Evolutionary conservation across 108 stramenopile genomes (phyloP).

Genomic region (Cyclotella atomus): DNA sequence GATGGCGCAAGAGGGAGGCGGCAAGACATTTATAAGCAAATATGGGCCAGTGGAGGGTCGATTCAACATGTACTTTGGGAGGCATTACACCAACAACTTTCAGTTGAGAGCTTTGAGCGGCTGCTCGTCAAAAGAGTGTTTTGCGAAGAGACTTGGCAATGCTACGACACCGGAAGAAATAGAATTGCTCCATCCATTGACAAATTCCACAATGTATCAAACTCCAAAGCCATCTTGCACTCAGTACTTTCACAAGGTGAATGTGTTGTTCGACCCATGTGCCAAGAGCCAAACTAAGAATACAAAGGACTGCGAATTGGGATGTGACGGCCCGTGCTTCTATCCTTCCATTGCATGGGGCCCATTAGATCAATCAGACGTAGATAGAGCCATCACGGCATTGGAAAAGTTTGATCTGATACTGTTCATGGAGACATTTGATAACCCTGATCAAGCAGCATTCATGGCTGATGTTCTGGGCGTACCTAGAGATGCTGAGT

Average conservation of each 20-base stretch:
- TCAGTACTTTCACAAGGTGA: conserved; percentile 11
- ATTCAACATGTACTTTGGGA: conserved; percentile 16
- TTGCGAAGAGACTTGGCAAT: conserved; percentile 2
- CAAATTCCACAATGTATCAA: not conserved
- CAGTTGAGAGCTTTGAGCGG: conserved; percentile 37
- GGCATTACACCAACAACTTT: conserved; percentile 35
- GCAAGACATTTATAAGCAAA: not conserved
- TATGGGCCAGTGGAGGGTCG: conserved; percentile 1
- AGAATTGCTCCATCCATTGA: conserved; percentile 11
- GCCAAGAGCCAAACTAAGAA: not conserved
- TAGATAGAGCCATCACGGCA: conserved; percentile 15
- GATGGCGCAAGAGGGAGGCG: conserved; percentile 19
- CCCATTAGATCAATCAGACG: conserved; percentile 9
- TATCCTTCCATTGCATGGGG: conserved; percentile 34
- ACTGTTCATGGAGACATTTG: conserved; percentile 27
- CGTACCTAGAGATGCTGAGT: conserved; percentile 33
- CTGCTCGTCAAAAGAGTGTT: conserved; percentile 24
- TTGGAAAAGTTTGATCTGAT: conserved; percentile 30
- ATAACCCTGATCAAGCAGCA: conserved; percentile 19
- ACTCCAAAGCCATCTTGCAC: conserved; percentile 15
- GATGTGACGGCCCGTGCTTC: conserved; percentile 40
- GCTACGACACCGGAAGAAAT: not conserved
- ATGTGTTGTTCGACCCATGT: conserved; percentile 13
- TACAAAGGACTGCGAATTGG: conserved; percentile 8
- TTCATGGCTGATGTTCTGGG: conserved; percentile 39